Percentiles rank a stretch among this genome's conserved stretches.
These are phyloP conservation scores for Oenanthe sinensis DNA, from an alignment of 129 eudicot genomes.

Conservation along the genomic window DNA sequence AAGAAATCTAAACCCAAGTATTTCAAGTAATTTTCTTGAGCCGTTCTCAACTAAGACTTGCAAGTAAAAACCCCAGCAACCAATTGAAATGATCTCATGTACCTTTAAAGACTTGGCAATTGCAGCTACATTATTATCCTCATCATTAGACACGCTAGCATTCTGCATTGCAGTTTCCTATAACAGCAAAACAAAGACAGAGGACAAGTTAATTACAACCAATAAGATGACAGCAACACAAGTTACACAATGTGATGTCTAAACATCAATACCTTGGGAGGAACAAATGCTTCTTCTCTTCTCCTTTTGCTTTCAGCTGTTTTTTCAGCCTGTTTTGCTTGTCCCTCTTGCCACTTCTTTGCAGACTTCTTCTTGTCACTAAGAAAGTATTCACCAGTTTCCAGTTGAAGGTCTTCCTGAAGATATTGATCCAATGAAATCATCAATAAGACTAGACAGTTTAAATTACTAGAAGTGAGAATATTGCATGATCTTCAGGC, in stretches of 20 bases:
- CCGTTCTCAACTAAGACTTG: neutral
- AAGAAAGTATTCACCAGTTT: slow-evolving; percentile 84
- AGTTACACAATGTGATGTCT: neutral
- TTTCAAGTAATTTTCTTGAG: no score
- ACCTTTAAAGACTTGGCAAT: slow-evolving; percentile 76
- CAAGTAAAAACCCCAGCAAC: neutral
- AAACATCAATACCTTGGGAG: slow-evolving; percentile 58
- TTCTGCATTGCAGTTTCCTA: slow-evolving; percentile 51
- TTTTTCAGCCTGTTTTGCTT: slow-evolving; percentile 82
- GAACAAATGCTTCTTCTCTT: slow-evolving; percentile 75
- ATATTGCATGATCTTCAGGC: neutral
- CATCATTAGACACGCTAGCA: slow-evolving; percentile 18
- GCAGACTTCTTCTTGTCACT: slow-evolving; percentile 76
- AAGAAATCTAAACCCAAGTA: neutral
- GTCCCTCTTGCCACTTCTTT: slow-evolving; percentile 91
- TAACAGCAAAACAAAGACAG: slow-evolving; percentile 7
- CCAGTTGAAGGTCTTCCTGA: slow-evolving; percentile 79
- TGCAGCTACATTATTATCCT: slow-evolving; percentile 41
- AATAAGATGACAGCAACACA: neutral
- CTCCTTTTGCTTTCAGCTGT: slow-evolving; percentile 68
- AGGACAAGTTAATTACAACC: neutral
- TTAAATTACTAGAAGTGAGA: neutral
- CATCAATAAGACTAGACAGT: neutral
- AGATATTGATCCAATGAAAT: neutral
- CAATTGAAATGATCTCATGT: slow-evolving; percentile 5